A percentile compares a stretch with the other conserved stretches of the same genome.
phyloP scores from a whole-genome alignment of 768 basidiomycete genomes.

The Amanita rubescens region DNA sequence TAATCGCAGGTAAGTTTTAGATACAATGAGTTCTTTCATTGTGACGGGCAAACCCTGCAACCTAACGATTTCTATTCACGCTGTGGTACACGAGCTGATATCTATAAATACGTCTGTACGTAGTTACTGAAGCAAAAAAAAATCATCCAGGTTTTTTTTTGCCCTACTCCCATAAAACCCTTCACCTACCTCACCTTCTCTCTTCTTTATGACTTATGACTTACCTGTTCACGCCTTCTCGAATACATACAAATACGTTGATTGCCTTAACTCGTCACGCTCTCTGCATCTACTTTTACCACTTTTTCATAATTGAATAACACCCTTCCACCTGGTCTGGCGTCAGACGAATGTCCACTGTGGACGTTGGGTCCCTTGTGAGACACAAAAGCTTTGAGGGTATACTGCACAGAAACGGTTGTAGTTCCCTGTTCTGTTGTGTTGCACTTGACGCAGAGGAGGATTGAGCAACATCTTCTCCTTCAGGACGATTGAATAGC shows the following conservation, averaged over 20 bases:
- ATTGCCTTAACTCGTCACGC: conserved; percentile 71
- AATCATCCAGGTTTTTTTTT: no score
- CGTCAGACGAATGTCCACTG: conserved; percentile 60
- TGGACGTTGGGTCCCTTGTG: conserved; percentile 96
- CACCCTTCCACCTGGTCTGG: conserved; percentile 63
- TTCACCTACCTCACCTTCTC: no score
- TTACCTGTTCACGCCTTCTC: conserved; percentile 47
- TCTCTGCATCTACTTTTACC: conserved; percentile 78
- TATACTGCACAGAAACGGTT: conserved; percentile 66
- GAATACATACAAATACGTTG: conserved; percentile 94
- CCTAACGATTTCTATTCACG: no score
- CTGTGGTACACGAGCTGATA: no score
- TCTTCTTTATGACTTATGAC: no score
- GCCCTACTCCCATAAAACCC: no score
- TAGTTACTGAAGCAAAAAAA: no score
- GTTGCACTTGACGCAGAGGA: background rate
- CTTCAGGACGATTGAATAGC: conserved; percentile 90
- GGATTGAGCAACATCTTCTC: conserved; percentile 22
- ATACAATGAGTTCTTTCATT: background rate
- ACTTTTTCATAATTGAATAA: conserved; percentile 97
- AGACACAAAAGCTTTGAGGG: conserved; percentile 89
- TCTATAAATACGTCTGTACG: no score
- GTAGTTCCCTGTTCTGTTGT: conserved; percentile 36
- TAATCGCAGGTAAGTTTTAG: conserved; percentile 43
- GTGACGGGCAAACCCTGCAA: no score